Conservation (phyloP, 2,329 filamentous ascomycete genomes). For the Peltaster fructicola region DNA sequence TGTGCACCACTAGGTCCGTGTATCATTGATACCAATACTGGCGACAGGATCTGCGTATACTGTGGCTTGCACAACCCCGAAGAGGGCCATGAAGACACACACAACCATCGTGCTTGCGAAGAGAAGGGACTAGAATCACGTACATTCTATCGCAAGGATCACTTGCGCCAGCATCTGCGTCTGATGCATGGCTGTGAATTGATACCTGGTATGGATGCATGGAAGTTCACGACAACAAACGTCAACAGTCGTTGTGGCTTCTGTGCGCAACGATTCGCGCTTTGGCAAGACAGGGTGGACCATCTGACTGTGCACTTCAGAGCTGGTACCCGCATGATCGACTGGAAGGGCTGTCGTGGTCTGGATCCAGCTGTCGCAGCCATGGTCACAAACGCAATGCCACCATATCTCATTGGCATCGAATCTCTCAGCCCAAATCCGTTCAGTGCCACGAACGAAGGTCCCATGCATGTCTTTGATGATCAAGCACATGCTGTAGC, state of each 20-base stretch:
- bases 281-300: slow-evolving; percentile 34
- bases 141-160: slow-evolving; percentile 46
- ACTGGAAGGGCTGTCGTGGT: slow-evolving; percentile 39
- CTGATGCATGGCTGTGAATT: slow-evolving; percentile 45
- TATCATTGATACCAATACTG: slow-evolving; percentile 38
- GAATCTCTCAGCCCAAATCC: slow-evolving; percentile 29
- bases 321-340: slow-evolving; percentile 32
- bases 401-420: slow-evolving; percentile 32
- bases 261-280: slow-evolving; percentile 29
- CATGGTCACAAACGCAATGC: slow-evolving; percentile 34
- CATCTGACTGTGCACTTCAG: slow-evolving; percentile 39
- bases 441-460: slow-evolving; percentile 25
- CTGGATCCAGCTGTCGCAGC: slow-evolving; percentile 30
- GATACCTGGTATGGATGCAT: slow-evolving; percentile 45
- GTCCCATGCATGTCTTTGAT: not conserved
- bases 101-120: slow-evolving; percentile 46
- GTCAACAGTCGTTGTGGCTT: slow-evolving; percentile 39
- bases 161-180: slow-evolving; percentile 42
- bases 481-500: not conserved
- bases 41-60: slow-evolving; percentile 40
- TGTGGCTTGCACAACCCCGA: slow-evolving; percentile 37
- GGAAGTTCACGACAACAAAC: slow-evolving; percentile 37
- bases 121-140: slow-evolving; percentile 47
- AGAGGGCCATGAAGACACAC: slow-evolving; percentile 38
- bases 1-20: slow-evolving; percentile 42